Conservation (phyloP, 352 stramenopile species). For the Phytophthora quininea region DNA sequence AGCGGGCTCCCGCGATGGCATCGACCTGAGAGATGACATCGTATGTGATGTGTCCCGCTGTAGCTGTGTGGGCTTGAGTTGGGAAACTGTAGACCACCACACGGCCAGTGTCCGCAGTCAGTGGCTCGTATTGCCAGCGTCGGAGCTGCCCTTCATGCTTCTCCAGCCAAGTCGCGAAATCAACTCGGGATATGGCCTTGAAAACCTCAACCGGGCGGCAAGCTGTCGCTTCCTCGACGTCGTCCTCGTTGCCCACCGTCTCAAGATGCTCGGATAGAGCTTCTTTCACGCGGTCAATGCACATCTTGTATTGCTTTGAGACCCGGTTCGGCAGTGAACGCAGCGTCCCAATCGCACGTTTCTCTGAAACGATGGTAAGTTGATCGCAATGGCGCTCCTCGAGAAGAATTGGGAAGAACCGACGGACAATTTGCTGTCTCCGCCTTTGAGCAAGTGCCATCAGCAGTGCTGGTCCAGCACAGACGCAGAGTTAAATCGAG, state of each 20-base stretch:
- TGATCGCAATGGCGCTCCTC: no score
- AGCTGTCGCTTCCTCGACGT: background rate
- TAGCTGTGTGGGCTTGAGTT: slow-evolving; percentile 1
- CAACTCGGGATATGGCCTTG: slow-evolving; percentile 15
- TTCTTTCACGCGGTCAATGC: background rate
- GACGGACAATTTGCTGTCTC: no score
- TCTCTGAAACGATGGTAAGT: no score
- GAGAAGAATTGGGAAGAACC: no score
- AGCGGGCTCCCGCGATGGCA: slow-evolving; percentile 1
- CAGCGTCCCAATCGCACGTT: no score
- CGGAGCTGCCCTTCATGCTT: slow-evolving; percentile 13
- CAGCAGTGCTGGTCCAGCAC: no score
- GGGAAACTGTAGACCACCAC: slow-evolving; percentile 14
- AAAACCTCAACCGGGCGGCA: slow-evolving; percentile 25
- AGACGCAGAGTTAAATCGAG: no score
- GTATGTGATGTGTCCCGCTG: background rate
- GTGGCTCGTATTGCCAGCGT: slow-evolving; percentile 27
- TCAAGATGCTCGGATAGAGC: background rate
- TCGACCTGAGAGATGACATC: background rate
- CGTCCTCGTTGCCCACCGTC: background rate
- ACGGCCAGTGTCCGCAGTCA: slow-evolving; percentile 6
- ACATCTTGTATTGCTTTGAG: background rate
- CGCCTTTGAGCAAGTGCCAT: no score
- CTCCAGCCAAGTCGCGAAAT: slow-evolving; percentile 13
- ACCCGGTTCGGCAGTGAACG: no score